Base-by-base conservation (phyloP, 257 asterid species). In the Gynochthodes officinalis region DNA sequence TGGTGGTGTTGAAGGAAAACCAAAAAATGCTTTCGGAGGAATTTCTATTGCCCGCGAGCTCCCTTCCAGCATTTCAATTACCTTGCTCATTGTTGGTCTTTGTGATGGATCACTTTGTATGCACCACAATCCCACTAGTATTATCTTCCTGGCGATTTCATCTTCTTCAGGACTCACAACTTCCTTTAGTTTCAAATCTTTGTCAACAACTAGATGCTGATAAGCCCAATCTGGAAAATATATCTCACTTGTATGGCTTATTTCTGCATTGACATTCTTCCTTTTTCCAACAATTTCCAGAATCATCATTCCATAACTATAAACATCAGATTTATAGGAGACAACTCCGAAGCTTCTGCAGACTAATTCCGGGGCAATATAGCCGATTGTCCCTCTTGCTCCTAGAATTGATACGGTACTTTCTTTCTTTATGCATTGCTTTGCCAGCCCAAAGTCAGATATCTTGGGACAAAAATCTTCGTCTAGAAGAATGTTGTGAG, bases 211-310 rank as follows among this genome's bases (percentile, higher is more conserved):
- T 1, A 82, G 58, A 4, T 64, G 71, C 13, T 80, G 71, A 57
- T 77, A 83, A 9, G 70, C 62, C 87, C 87, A 83, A 52, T 70
- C 43, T 0, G 82, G 82, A 73, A 77, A 83, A n/a, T 75, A 80
- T 33, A 68, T 53, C 74, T 75, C 81, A n/a, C 78, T 71, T 7
- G 58, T n/a, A 33, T 61, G 54, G 23, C 76, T 61, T 21, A 58
- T 67, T 10, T 48, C 55, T 7, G 9, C 53, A n/a, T 23, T 58
- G 12, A 59, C 10, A 15, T 76, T 76, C 57, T 61, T 76, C 23
- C 77, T 76, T 68, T 77, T 65, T 30, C 77, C 82, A 4, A 77
- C 77, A 76, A 77, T 77, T 50, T 81, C 79, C 23, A 73, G 10
- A 37, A 81, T 16, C 84, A 81, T 77, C 79, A 81, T 73, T 55